phyloP scores from a whole-genome alignment of 495 filamentous ascomycete species.

The Aspergillus ostianus region DNA sequence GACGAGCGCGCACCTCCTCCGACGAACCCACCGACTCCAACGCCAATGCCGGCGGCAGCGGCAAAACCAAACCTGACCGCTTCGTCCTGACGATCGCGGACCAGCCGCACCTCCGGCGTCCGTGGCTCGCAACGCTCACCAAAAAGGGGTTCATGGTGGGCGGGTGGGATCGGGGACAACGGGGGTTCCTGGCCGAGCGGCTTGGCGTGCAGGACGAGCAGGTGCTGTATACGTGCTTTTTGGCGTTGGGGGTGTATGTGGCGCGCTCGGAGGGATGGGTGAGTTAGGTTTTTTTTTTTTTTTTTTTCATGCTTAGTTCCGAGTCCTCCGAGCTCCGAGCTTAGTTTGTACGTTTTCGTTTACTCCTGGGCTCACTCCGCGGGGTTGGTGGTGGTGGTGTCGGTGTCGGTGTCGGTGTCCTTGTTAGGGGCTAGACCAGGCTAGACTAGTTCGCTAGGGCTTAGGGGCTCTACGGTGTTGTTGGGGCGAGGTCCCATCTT shows the following conservation, averaged over 20 bases:
- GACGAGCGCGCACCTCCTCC: constrained; percentile 7
- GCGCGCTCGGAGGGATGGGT: constrained; percentile 36
- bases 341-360: not conserved
- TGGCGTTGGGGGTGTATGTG: constrained; percentile 38
- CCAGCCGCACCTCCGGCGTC: constrained; percentile 5
- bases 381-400: no score
- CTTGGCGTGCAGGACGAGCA: constrained; percentile 21
- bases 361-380: constrained; percentile 20
- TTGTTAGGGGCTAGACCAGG: no score
- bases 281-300: constrained; percentile 12
- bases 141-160: constrained; percentile 19
- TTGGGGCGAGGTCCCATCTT: no score
- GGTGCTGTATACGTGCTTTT: constrained; percentile 34
- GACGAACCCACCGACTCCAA: not conserved
- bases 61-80: constrained; percentile 7
- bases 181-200: constrained; percentile 4
- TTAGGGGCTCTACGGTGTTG: no score
- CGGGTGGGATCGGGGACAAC: constrained; percentile 17
- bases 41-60: not conserved
- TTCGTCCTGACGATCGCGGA: constrained; percentile 17
- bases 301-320: not conserved
- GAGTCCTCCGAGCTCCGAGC: no score
- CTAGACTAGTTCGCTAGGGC: no score
- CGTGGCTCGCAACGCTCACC: constrained; percentile 21
- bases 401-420: no score